Conservation (phyloP, 345 rosid genomes). For the Aquilaria yunnanensis region DNA sequence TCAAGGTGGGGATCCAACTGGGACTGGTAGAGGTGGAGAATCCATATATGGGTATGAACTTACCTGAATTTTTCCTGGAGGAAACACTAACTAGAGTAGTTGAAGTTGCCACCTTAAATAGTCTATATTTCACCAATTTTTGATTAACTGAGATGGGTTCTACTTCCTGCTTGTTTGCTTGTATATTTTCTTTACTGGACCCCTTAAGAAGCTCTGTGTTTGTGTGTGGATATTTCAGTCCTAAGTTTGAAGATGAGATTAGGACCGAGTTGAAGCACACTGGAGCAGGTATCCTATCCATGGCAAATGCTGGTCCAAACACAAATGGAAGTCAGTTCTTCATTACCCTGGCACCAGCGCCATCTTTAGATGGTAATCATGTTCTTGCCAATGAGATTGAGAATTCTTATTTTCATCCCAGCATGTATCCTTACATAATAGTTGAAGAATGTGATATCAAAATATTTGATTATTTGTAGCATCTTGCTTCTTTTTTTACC, state of each 20-base stretch:
- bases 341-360: slow-evolving; percentile 78
- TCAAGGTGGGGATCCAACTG: slow-evolving; percentile 99
- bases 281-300: slow-evolving; percentile 88
- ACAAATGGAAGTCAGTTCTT: slow-evolving; percentile 95
- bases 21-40: slow-evolving; percentile 92
- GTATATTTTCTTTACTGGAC: no score
- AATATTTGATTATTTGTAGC: no score
- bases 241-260: slow-evolving; percentile 88
- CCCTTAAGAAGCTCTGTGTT: background rate
- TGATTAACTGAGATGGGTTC: background rate
- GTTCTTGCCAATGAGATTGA: background rate
- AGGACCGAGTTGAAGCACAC: slow-evolving; percentile 83
- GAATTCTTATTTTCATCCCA: no score
- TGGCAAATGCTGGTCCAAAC: slow-evolving; percentile 98
- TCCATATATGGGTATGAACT: slow-evolving; percentile 77
- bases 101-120: background rate
- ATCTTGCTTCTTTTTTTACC: no score
- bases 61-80: background rate
- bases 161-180: background rate
- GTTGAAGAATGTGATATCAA: no score
- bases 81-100: background rate
- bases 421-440: no score
- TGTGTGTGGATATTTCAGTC: slow-evolving; percentile 22
- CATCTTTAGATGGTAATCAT: slow-evolving; percentile 74
- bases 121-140: background rate